These are phyloP conservation scores for Epichloe hybrida DNA, from an alignment of 2,329 filamentous ascomycete species.

Conservation along the genomic window DNA sequence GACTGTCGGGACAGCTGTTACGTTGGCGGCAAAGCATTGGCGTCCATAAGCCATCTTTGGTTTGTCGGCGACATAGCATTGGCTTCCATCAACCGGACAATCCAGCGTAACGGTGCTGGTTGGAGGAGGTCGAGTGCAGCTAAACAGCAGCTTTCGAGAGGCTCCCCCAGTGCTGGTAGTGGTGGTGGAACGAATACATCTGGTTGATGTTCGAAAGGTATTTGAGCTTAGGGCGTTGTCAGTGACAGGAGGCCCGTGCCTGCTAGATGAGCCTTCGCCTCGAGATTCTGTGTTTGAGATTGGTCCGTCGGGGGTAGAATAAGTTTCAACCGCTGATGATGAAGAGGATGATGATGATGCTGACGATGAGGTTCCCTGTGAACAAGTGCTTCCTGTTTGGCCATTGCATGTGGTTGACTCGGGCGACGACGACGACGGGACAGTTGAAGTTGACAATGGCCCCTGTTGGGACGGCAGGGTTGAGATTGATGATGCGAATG, in stretches of 20 bases:
- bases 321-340: too few species aligned
- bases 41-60: too few species aligned
- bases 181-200: neutral
- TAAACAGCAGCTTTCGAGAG: neutral
- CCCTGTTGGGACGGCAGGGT: neutral
- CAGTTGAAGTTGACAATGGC: neutral
- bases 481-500: too few species aligned
- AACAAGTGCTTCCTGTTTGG: too few species aligned
- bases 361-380: too few species aligned
- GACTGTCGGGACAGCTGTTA: conserved; percentile 1
- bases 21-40: neutral
- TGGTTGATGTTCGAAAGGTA: neutral
- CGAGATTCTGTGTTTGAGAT: neutral
- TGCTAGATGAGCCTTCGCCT: neutral
- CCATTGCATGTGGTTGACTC: too few species aligned
- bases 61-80: neutral
- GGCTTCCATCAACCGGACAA: neutral
- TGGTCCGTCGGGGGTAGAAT: neutral
- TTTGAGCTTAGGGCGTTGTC: neutral
- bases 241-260: too few species aligned
- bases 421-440: neutral
- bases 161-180: neutral
- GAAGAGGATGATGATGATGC: too few species aligned
- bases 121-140: neutral
- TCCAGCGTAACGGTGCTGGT: conserved; percentile 1